Conservation (phyloP, 306 rosid species). For the Cicer pinnatifidum region DNA sequence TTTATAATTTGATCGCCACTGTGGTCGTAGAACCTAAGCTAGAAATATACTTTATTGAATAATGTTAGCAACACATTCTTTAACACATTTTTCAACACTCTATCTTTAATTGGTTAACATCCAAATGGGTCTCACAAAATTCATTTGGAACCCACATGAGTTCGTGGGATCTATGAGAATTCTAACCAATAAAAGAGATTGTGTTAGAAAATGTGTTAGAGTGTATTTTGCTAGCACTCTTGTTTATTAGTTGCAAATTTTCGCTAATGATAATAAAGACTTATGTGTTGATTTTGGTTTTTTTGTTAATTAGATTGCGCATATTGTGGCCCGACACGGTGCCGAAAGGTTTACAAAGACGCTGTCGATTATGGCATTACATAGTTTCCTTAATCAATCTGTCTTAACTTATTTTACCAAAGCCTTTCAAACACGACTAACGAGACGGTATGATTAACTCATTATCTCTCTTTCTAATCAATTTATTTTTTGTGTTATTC, state of each 20-base stretch:
- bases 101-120: too few relatives aligned
- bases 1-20: too few relatives aligned
- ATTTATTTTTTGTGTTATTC: background rate
- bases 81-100: too few relatives aligned
- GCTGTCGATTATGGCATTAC: constrained; percentile 49
- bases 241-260: background rate
- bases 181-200: too few relatives aligned
- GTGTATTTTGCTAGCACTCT: too few relatives aligned
- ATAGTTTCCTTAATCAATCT: constrained; percentile 58
- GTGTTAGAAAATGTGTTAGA: too few relatives aligned
- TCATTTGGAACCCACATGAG: too few relatives aligned
- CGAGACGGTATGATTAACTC: constrained; percentile 63
- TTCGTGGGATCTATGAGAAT: too few relatives aligned
- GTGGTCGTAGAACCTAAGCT: too few relatives aligned
- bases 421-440: constrained; percentile 60
- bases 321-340: constrained; percentile 76
- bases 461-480: background rate
- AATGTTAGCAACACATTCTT: too few relatives aligned
- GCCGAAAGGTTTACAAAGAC: constrained; percentile 69
- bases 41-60: too few relatives aligned
- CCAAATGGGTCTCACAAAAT: too few relatives aligned
- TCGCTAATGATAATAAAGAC: background rate
- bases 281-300: constrained; percentile 23
- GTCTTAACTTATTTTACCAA: constrained; percentile 61
- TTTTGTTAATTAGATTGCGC: constrained; percentile 68